A percentile compares a stretch with the other conserved stretches of the same genome.
Conservation (phyloP, 2,329 filamentous ascomycete species). For the Tolypocladium amazonense region DNA sequence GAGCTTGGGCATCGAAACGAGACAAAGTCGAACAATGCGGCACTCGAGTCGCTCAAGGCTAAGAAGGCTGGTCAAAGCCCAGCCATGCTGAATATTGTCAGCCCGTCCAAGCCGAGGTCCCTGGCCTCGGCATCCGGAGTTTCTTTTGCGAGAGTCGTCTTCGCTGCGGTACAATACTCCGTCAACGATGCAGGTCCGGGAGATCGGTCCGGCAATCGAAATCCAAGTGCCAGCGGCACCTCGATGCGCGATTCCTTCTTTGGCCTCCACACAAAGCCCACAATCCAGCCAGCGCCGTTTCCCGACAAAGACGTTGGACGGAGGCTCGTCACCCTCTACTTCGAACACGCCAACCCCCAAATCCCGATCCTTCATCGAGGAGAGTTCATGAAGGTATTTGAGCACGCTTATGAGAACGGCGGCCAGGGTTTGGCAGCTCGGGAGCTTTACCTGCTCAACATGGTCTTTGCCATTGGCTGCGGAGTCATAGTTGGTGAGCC, state of each 20-base stretch:
- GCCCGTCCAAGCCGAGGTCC: constrained; percentile 67
- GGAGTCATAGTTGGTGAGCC: constrained; percentile 75
- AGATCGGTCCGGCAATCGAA: constrained; percentile 14
- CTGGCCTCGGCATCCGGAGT: constrained; percentile 82
- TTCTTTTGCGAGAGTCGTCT: constrained; percentile 87
- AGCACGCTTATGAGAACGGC: constrained; percentile 64
- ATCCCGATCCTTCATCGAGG: constrained; percentile 83
- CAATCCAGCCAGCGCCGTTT: constrained; percentile 75
- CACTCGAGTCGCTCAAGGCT: constrained; percentile 19
- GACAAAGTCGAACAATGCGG: constrained; percentile 17
- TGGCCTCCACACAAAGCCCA: constrained; percentile 84
- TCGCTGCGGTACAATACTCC: constrained; percentile 76
- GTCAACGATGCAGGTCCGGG: constrained; percentile 43
- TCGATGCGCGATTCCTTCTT: constrained; percentile 96
- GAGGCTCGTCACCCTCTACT: constrained; percentile 72
- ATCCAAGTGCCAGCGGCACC: constrained; percentile 40
- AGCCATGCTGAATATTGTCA: constrained; percentile 64
- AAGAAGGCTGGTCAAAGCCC: constrained; percentile 23
- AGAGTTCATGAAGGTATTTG: constrained; percentile 83
- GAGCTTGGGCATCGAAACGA: constrained; percentile 16
- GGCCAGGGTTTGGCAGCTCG: constrained; percentile 58
- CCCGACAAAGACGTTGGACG: constrained; percentile 65
- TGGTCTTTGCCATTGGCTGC: constrained; percentile 92
- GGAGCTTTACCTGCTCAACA: constrained; percentile 90
- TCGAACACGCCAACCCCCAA: constrained; percentile 92